These are phyloP conservation scores for Cordia subcordata DNA, from an alignment of 257 asterid genomes.

Conservation along the genomic window DNA sequence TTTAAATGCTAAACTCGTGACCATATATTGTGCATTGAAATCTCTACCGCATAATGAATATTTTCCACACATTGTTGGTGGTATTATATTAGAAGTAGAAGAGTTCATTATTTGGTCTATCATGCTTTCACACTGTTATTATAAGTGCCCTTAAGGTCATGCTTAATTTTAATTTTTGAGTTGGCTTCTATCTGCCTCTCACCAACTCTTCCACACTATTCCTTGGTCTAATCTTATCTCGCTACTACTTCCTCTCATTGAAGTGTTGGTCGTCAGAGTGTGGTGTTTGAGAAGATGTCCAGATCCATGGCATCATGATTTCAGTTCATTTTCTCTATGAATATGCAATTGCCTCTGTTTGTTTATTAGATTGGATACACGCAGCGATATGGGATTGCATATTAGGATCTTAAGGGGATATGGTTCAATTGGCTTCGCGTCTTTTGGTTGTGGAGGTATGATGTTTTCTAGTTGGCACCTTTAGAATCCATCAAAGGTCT, in stretches of 20 bases:
- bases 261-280: conserved; percentile 4
- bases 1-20: no score
- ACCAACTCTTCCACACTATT: not conserved
- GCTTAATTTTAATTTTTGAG: not conserved
- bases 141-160: not conserved
- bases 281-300: conserved; percentile 17
- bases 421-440: conserved; percentile 66
- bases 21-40: no score
- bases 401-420: conserved; percentile 70
- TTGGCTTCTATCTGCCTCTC: not conserved
- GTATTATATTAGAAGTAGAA: not conserved
- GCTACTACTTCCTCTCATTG: not conserved
- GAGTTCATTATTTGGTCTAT: not conserved
- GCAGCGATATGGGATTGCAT: conserved; percentile 78
- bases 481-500: conserved; percentile 62
- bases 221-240: not conserved
- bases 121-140: not conserved
- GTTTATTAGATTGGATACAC: conserved; percentile 76
- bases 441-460: conserved; percentile 81
- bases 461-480: conserved; percentile 62
- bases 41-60: no score
- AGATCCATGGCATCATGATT: conserved; percentile 15
- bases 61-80: not conserved
- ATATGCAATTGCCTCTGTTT: conserved; percentile 40
- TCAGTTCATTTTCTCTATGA: conserved; percentile 20